Conservation (phyloP, 2,329 filamentous ascomycete species). For the Sarocladium strictum region DNA sequence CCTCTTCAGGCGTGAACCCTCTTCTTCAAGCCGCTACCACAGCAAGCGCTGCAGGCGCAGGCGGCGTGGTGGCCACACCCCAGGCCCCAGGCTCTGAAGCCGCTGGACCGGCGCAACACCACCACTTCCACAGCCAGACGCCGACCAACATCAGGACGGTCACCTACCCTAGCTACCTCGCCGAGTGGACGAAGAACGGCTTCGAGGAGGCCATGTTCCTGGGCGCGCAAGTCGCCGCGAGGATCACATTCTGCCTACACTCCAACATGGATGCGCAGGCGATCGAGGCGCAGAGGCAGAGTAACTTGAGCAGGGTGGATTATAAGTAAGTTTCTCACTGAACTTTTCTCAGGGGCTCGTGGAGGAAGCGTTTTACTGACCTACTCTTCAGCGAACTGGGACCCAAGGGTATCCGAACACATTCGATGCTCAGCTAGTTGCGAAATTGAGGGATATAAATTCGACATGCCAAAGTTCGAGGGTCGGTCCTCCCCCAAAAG, state of each 20-base stretch:
- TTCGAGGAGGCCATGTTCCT: conserved; percentile 82
- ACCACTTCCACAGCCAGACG: conserved; percentile 61
- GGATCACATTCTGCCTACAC: conserved; percentile 53
- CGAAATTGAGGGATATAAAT: background rate
- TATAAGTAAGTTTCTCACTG: conserved; percentile 47
- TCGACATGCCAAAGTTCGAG: background rate
- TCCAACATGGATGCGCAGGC: conserved; percentile 46
- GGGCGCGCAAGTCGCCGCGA: conserved; percentile 77
- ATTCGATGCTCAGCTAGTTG: conserved; percentile 43
- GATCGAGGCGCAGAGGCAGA: conserved; percentile 46
- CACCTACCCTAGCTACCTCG: conserved; percentile 75
- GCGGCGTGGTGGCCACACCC: conserved; percentile 29
- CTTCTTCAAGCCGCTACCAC: conserved; percentile 88
- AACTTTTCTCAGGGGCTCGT: too few species aligned
- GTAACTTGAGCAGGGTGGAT: conserved; percentile 53
- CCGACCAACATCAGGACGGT: conserved; percentile 79
- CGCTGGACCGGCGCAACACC: conserved; percentile 25
- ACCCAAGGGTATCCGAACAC: conserved; percentile 46
- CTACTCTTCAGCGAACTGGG: conserved; percentile 39
- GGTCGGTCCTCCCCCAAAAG: conserved; percentile 9
- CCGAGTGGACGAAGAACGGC: conserved; percentile 79
- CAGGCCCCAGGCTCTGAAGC: conserved; percentile 35
- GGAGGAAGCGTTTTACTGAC: too few species aligned
- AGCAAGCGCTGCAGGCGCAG: conserved; percentile 40
- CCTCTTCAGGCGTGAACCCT: conserved; percentile 68